Base-by-base conservation (phyloP, 352 stramenopile genomes). In the Phytophthora citrophthora region DNA sequence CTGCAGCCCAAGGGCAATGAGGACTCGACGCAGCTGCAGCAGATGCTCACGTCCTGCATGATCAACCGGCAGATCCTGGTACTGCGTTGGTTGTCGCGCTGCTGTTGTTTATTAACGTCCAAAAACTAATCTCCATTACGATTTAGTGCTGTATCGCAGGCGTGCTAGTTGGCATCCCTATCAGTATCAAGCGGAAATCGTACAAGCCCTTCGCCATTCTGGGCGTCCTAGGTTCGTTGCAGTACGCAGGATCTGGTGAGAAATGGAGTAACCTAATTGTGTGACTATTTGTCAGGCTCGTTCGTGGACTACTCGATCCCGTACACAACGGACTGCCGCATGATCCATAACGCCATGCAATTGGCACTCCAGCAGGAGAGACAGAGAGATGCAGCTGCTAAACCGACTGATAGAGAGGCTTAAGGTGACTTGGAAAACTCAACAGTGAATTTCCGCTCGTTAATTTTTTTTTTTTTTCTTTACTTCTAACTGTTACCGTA, bases 41-140 rank as follows among this genome's bases (percentile, higher is more conserved):
- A 93, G 65, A 93, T 93, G 84, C 84, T 93, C 57, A 89, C 84
- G 34, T 93, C 84, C 23, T 93, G 84, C 58, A 91, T 93, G 84
- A 88, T 93, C 68, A 93, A 93, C 60, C 80, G 84, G 6, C 84
- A 93, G 74, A 85, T 93, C 27, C 61, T 93, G 72, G 84, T 93
- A 48, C 60, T n/a, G 11, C 12, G 0, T 20, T 45, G n/a, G 5
- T 32, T 10, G 0, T 47, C 8, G 8, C 29, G 6, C 29, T 11
- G 29, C 29, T 34, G 9, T 34, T 34, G 9, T 13, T 34, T 20
- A 20, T 11, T 11, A 34, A 12, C 29, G 29, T 13, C 8, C 1
- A 34, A 13, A 20, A 34, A 34, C 29, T 34, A 34, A 34, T 10
- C 1, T 34, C 36, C 15, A 41, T 43, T 60, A n/a, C 4, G 29